Conservation (phyloP, 2,329 filamentous ascomycete genomes). For the Waltergamsia citrina region DNA sequence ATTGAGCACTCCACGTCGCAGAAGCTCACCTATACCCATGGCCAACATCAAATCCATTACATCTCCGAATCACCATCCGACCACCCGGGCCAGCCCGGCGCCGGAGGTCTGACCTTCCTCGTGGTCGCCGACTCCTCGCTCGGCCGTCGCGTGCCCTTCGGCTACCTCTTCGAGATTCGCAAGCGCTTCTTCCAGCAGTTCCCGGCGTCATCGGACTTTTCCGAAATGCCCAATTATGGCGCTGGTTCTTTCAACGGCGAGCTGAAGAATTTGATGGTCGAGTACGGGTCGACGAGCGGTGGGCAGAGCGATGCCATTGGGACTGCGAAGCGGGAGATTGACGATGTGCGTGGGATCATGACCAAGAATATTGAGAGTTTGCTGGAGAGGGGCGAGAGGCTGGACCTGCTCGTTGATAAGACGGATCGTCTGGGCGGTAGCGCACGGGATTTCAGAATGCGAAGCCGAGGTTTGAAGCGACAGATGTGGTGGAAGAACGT, state of each 20-base stretch:
- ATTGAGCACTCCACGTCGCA: constrained; percentile 72
- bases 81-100: constrained; percentile 46
- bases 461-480: constrained; percentile 76
- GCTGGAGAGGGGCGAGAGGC: constrained; percentile 82
- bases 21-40: constrained; percentile 92
- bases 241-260: constrained; percentile 78
- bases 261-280: constrained; percentile 69
- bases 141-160: constrained; percentile 83
- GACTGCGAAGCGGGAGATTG: constrained; percentile 82
- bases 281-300: constrained; percentile 70
- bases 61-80: constrained; percentile 73
- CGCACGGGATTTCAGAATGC: constrained; percentile 81
- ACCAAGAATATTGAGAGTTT: constrained; percentile 89
- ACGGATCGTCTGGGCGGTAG: constrained; percentile 84
- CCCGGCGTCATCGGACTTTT: constrained; percentile 36
- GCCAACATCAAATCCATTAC: constrained; percentile 90
- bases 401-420: constrained; percentile 92
- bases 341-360: constrained; percentile 88
- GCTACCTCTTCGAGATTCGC: constrained; percentile 84
- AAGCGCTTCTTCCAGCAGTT: constrained; percentile 73
- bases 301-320: constrained; percentile 73
- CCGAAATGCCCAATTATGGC: constrained; percentile 77
- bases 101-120: constrained; percentile 82
- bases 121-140: constrained; percentile 76
- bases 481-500: constrained; percentile 99